A percentile compares a stretch with the other conserved stretches of the same genome.
Evolutionary conservation across 768 basidiomycete genomes (phyloP).

Genomic region (Tylopilus vinaceipallidus): DNA sequence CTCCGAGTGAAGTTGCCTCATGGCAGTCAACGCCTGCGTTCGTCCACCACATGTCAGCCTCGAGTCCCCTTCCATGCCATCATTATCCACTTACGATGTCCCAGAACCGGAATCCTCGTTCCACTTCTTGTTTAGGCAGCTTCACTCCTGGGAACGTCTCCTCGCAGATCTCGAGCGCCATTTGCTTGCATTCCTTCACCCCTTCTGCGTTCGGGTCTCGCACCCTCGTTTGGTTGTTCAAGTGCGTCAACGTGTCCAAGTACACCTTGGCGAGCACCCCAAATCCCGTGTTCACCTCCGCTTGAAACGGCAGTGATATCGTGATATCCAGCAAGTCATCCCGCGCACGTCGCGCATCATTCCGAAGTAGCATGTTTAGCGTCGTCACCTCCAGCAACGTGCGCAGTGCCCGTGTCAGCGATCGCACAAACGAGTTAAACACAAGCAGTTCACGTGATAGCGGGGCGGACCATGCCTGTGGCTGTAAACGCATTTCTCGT

Average conservation of each 20-base stretch:
- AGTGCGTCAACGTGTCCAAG: constrained; percentile 86
- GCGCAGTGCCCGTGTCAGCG: constrained; percentile 85
- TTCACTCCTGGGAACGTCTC: constrained; percentile 94
- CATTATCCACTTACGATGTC: constrained; percentile 71
- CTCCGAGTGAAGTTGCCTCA: constrained; percentile 85
- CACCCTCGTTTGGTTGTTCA: constrained; percentile 77
- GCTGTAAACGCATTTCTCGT: constrained; percentile 39
- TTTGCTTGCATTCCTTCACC: constrained; percentile 77
- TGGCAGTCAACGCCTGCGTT: constrained; percentile 75
- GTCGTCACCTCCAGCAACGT: constrained; percentile 88
- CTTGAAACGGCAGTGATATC: constrained; percentile 90
- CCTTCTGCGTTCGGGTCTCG: constrained; percentile 75
- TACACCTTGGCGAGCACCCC: constrained; percentile 97
- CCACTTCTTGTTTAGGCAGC: constrained; percentile 81
- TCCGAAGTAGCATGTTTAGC: constrained; percentile 89
- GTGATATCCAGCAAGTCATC: constrained; percentile 93
- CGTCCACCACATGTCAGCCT: constrained; percentile 26
- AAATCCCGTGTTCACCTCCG: constrained; percentile 96
- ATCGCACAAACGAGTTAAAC: constrained; percentile 97
- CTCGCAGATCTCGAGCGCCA: constrained; percentile 90
- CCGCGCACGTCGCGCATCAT: constrained; percentile 80
- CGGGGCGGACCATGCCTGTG: constrained; percentile 93
- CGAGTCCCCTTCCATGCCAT: constrained; percentile 10
- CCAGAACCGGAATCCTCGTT: constrained; percentile 98
- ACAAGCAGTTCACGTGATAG: constrained; percentile 94